A percentile compares a stretch with the other conserved stretches of the same genome.
Evolutionary conservation across 768 basidiomycete species (phyloP).

Genomic region (Tricholoma sp.): DNA sequence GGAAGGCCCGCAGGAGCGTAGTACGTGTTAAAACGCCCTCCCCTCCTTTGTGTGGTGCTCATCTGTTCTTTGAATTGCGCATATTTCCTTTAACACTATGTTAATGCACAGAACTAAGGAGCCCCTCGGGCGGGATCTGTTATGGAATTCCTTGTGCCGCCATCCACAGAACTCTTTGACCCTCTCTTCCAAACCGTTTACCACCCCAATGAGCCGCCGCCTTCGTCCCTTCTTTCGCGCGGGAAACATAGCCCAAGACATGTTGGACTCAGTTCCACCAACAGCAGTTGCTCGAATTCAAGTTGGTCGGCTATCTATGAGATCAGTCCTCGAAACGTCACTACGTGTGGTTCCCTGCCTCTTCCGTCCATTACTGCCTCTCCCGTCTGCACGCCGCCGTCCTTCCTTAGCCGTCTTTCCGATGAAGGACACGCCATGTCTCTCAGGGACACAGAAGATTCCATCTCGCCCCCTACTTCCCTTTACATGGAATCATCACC

Average conservation of each 20-base stretch:
- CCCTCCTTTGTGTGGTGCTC: neutral
- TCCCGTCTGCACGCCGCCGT: slow-evolving; percentile 48
- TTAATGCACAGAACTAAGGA: neutral
- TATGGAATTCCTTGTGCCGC: slow-evolving; percentile 16
- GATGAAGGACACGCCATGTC: slow-evolving; percentile 7
- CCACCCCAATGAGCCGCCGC: slow-evolving; percentile 3
- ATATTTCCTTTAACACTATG: neutral
- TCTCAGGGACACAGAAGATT: slow-evolving; percentile 9
- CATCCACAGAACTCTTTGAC: slow-evolving; percentile 12
- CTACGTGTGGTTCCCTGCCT: slow-evolving; percentile 37
- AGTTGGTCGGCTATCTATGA: slow-evolving; percentile 5
- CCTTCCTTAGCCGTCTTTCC: slow-evolving; percentile 17
- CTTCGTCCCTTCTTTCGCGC: slow-evolving; percentile 9
- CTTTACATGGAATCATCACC: slow-evolving; percentile 11
- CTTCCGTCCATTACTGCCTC: slow-evolving; percentile 58
- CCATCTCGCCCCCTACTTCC: slow-evolving; percentile 18
- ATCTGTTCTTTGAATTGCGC: neutral
- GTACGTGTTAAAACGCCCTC: slow-evolving; percentile 2
- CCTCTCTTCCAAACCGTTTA: slow-evolving; percentile 1
- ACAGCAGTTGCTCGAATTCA: slow-evolving; percentile 6
- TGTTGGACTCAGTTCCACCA: neutral
- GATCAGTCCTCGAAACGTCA: slow-evolving; percentile 18
- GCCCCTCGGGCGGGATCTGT: neutral
- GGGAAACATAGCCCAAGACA: slow-evolving; percentile 4
- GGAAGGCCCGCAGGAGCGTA: too few relatives aligned